Evolutionary conservation across 225 moss, liverwort and hornwort genomes (phyloP), one percentile per base, ranked within the genome.

Genomic region (Marchantia paleacea): DNA sequence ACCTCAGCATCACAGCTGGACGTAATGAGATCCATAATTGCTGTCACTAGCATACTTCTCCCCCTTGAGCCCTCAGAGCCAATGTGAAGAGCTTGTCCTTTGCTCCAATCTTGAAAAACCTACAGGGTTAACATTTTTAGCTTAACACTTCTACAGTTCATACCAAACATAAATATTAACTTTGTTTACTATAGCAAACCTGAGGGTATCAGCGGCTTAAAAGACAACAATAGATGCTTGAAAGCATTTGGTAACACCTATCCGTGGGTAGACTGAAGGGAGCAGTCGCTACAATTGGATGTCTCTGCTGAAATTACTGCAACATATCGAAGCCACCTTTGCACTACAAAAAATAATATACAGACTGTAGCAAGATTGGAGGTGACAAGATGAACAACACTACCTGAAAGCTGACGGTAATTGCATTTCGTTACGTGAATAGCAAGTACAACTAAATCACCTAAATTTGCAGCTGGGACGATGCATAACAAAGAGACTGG

Each of bases 11-110:
- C 94, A 81, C 93, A 95, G 89, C 92, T 94, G 62, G 91, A 88
- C 75, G 95, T 94, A 81, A 99, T 88, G 58, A 95, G 91, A 87
- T 99, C 99, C 91, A 99, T 94, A 62, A 99, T 94, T 48, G 95
- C 99, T 79, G 95, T 92, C 67, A 99, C 91, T 85, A 99, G 91
- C 87, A 95, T 87, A 83, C 99, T 95, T 88, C 91, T 95, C 80
- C 99, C 99, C 76, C 81, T 89, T 77, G 86, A 91, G 65, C 85
- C 81, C 75, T 88, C 85, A 79, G 80, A 82, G 58, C 83, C 84
- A 79, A 87, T 85, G 49, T 76, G 79, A 78, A 84, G 70, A 82
- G 80, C 80, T 81, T 89, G 89, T 52, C 81, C 89, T 80, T 91
- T 91, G 77, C 88, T 85, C 86, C 84, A 89, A 69, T 89, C 88